These are phyloP conservation scores for Cryoendolithus antarcticus DNA, from an alignment of 2,329 filamentous ascomycete species.

Conservation along the genomic window DNA sequence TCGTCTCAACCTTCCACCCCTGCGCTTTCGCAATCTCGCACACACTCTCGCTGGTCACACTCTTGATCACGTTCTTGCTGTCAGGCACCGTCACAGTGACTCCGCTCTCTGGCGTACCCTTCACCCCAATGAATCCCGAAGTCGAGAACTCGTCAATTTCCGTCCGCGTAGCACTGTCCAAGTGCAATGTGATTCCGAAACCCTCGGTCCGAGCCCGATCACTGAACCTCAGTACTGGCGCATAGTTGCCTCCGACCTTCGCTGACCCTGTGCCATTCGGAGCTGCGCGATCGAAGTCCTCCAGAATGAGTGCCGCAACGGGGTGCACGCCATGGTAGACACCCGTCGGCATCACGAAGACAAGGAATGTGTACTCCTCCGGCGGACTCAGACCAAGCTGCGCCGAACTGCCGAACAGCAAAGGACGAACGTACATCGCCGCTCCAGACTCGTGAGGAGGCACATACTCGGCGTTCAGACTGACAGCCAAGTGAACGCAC, in stretches of 20 bases:
- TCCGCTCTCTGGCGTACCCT: slow-evolving; percentile 41
- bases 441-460: slow-evolving; percentile 81
- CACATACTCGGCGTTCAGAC: slow-evolving; percentile 79
- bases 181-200: slow-evolving; percentile 86
- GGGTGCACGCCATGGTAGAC: slow-evolving; percentile 87
- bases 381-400: slow-evolving; percentile 78
- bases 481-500: slow-evolving; percentile 68
- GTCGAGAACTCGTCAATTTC: slow-evolving; percentile 96
- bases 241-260: slow-evolving; percentile 96
- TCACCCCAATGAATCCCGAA: slow-evolving; percentile 77
- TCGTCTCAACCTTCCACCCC: slow-evolving; percentile 73
- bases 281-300: slow-evolving; percentile 89
- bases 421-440: slow-evolving; percentile 82
- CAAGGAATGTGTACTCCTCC: slow-evolving; percentile 82
- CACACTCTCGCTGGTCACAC: slow-evolving; percentile 69
- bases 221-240: slow-evolving; percentile 77
- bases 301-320: slow-evolving; percentile 76
- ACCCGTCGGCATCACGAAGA: slow-evolving; percentile 83
- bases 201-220: slow-evolving; percentile 67
- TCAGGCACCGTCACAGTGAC: slow-evolving; percentile 71
- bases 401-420: slow-evolving; percentile 76
- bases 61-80: slow-evolving; percentile 77
- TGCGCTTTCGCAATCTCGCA: slow-evolving; percentile 63
- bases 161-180: slow-evolving; percentile 71
- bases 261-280: slow-evolving; percentile 79